A percentile compares a stretch with the other conserved stretches of the same genome.
phyloP scores from a whole-genome alignment of 352 stramenopile species.

The Globisporangium camurandrum region DNA sequence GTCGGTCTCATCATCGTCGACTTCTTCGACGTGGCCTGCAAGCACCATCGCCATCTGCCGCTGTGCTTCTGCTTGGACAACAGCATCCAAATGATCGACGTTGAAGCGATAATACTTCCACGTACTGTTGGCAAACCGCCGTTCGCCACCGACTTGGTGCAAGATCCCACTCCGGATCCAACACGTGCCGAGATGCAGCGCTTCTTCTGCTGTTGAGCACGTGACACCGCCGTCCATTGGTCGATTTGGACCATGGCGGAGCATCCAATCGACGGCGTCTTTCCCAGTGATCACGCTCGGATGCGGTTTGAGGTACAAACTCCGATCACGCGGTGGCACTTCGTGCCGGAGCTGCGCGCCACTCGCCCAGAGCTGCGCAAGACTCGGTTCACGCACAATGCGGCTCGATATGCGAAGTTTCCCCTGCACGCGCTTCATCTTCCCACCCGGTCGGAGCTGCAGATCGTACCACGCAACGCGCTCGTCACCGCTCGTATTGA shows the following conservation, averaged over 20 bases:
- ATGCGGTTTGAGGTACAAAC: slow-evolving; percentile 80
- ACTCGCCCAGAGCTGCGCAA: slow-evolving; percentile 80
- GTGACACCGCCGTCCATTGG: slow-evolving; percentile 81
- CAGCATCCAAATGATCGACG: slow-evolving; percentile 63
- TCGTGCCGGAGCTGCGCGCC: slow-evolving; percentile 79
- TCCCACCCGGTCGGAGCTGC: slow-evolving; percentile 66
- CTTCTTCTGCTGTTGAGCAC: slow-evolving; percentile 79
- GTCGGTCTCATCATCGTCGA: slow-evolving; percentile 64
- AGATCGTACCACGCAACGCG: slow-evolving; percentile 82
- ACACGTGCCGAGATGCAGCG: slow-evolving; percentile 63
- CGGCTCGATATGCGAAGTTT: slow-evolving; percentile 79
- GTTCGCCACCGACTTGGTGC: slow-evolving; percentile 64
- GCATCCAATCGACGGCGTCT: slow-evolving; percentile 77
- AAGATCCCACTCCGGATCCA: slow-evolving; percentile 64
- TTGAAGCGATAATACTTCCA: slow-evolving; percentile 88
- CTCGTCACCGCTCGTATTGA: slow-evolving; percentile 80
- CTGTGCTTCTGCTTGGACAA: slow-evolving; percentile 35
- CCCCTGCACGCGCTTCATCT: slow-evolving; percentile 82
- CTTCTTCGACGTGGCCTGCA: slow-evolving; percentile 65
- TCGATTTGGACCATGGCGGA: slow-evolving; percentile 77
- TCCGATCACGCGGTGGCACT: slow-evolving; percentile 58
- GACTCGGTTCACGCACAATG: slow-evolving; percentile 76
- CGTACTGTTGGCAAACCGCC: slow-evolving; percentile 68
- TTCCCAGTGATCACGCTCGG: slow-evolving; percentile 75
- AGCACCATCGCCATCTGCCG: slow-evolving; percentile 58